These are phyloP conservation scores for Candolleomyces efflorescens DNA, from an alignment of 768 basidiomycete species.

Conservation along the genomic window DNA sequence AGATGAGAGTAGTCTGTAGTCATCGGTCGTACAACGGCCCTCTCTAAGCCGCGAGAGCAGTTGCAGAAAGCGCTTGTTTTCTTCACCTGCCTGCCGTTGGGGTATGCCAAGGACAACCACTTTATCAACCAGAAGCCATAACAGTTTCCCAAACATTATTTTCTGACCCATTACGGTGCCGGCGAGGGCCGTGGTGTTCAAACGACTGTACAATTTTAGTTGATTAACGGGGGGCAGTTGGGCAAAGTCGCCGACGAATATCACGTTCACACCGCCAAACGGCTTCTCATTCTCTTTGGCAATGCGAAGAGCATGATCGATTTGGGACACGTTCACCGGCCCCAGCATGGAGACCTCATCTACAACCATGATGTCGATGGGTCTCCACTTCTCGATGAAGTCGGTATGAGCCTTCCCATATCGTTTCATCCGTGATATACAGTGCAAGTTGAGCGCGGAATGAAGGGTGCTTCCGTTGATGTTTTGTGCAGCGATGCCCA, in stretches of 20 bases:
- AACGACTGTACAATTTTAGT: slow-evolving; percentile 14
- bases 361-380: slow-evolving; percentile 34
- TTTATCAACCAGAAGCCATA: too few relatives aligned
- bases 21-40: background rate
- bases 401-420: slow-evolving; percentile 1
- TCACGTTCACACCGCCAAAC: slow-evolving; percentile 23
- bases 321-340: slow-evolving; percentile 22
- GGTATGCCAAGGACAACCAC: too few relatives aligned
- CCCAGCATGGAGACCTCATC: slow-evolving; percentile 40
- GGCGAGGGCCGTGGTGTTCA: background rate
- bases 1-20: background rate
- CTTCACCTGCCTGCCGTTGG: too few relatives aligned
- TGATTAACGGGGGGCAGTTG: slow-evolving; percentile 35
- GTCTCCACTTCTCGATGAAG: slow-evolving; percentile 29
- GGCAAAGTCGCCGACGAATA: slow-evolving; percentile 40
- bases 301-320: slow-evolving; percentile 26
- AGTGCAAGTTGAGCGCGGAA: slow-evolving; percentile 21
- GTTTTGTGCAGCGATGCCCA: slow-evolving; percentile 35
- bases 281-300: slow-evolving; percentile 23
- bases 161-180: background rate
- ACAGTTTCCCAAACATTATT: background rate
- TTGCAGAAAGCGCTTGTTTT: too few relatives aligned
- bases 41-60: too few relatives aligned
- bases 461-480: slow-evolving; percentile 38
- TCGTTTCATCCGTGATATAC: background rate